phyloP scores from a whole-genome alignment of 169 alveolate genomes.

The Sarcocystis neurona region DNA sequence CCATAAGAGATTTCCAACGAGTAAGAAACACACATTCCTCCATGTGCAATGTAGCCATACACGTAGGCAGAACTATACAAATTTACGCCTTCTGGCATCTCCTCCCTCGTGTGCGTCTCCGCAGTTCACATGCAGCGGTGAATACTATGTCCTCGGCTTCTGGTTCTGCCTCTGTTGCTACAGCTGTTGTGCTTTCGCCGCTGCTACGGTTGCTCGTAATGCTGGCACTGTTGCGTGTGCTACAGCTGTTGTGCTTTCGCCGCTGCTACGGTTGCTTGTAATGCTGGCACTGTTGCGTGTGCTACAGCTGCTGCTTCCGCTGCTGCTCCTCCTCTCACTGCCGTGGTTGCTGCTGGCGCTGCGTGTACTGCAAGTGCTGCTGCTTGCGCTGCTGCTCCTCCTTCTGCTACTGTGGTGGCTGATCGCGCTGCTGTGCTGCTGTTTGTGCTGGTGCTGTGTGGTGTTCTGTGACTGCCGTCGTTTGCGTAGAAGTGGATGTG shows the following conservation, averaged over 20 bases:
- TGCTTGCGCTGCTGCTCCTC: not conserved
- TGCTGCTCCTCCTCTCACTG: not conserved
- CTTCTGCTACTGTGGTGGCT: not conserved
- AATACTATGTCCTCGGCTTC: no score
- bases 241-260: no score
- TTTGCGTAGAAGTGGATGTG: slow-evolving; percentile 51
- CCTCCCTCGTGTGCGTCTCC: not conserved
- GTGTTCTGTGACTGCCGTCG: no score
- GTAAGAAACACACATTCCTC: not conserved
- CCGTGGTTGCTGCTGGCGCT: not conserved
- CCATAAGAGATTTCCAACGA: slow-evolving; percentile 43
- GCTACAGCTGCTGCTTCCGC: no score
- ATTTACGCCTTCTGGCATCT: not conserved
- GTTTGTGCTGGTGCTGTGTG: not conserved
- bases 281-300: no score
- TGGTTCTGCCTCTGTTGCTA: no score
- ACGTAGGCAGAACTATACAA: not conserved
- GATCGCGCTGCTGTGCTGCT: not conserved
- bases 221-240: no score
- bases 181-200: no score
- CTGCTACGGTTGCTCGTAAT: no score
- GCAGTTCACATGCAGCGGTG: not conserved
- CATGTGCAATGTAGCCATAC: not conserved
- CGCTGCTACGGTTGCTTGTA: no score
- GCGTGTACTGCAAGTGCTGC: not conserved